Evolutionary conservation across 345 rosid genomes (phyloP).

Genomic region (Noccaea bulbosa): DNA sequence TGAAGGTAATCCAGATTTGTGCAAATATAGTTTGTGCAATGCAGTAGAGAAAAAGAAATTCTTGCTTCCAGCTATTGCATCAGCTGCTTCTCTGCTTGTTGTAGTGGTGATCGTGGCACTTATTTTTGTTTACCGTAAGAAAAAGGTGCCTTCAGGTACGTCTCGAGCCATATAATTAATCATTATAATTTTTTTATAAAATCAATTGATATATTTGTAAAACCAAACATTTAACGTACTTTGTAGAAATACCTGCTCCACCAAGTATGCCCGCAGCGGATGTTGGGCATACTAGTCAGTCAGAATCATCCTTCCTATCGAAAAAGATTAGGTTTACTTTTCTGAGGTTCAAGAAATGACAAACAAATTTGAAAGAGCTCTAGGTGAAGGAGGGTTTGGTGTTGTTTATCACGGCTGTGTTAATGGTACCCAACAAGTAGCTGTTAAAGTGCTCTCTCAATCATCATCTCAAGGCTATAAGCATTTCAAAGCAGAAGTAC

Average conservation of each 20-base stretch:
- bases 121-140: conserved; percentile 28
- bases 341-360: conserved; percentile 45
- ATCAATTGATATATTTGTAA: not conserved
- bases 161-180: not conserved
- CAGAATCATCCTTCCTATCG: conserved; percentile 4
- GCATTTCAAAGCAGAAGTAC: conserved; percentile 54
- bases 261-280: not conserved
- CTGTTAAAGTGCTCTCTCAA: conserved; percentile 47
- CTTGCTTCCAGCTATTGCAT: conserved; percentile 36
- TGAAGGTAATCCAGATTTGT: conserved; percentile 45
- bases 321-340: conserved; percentile 40
- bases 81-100: conserved; percentile 31
- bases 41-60: not conserved
- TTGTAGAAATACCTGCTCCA: not conserved
- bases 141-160: conserved; percentile 22
- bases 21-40: conserved; percentile 28
- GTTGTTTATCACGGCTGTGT: conserved; percentile 48
- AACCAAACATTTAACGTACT: not conserved
- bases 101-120: conserved; percentile 30
- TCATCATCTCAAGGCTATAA: conserved; percentile 53
- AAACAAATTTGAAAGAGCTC: conserved; percentile 42
- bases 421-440: conserved; percentile 42
- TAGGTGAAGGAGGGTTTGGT: conserved; percentile 55
- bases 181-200: not conserved
- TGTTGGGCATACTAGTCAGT: not conserved